Base-by-base conservation (phyloP, 176 grass and related monocot genomes). In the Dendrocalamus sinicus region DNA sequence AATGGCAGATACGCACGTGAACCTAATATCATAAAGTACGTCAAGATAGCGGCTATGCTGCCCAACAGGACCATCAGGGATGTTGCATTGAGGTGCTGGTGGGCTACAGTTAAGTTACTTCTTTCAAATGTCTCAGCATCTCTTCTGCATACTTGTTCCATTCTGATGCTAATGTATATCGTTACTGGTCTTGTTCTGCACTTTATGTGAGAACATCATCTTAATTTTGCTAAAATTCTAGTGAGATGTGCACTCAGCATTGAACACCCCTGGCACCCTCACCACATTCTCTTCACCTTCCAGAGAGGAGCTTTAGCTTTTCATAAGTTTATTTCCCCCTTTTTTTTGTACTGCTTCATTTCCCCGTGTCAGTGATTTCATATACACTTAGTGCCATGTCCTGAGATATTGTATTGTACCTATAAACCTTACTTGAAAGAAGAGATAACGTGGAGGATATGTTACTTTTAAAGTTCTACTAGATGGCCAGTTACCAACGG, bases 1-100 rank as follows among this genome's bases (percentile, higher is more conserved):
- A 79, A 55, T 91, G 78, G 82, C 86, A 99, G 97, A 81, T 91
- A 93, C 81, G 89, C 79, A 50, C 87, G 82, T 22, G 94, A 99
- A 84, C 90, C 90, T 65, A 99, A 81, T 79, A 99, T 99, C 77
- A 99, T 99, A 94, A 99, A 62, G 87, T 96, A 99, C 81, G 85
- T 96, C 86, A 99, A 99, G 76, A 94, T 96, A 91, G 97, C 97
- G 13, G 90, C 94, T 75, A 93, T 90, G 83, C 85, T 99, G 78
- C 97, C 92, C 67, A 86, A 90, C 40, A 96, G 91, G 84, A 96
- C 94, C 30, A 89, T 99, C 76, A 96, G 97, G 51, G 97, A 99
- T 88, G 97, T 99, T 66, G 97, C 97, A 67, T 87, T 96, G 77
- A 87, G 87, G 70, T 99, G 97, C 76, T 94, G 86, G 84, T 96